Percentiles rank a stretch among this genome's conserved stretches.
Conservation (phyloP, 2,329 filamentous ascomycete species). For the Apiospora rasikravindrae region DNA sequence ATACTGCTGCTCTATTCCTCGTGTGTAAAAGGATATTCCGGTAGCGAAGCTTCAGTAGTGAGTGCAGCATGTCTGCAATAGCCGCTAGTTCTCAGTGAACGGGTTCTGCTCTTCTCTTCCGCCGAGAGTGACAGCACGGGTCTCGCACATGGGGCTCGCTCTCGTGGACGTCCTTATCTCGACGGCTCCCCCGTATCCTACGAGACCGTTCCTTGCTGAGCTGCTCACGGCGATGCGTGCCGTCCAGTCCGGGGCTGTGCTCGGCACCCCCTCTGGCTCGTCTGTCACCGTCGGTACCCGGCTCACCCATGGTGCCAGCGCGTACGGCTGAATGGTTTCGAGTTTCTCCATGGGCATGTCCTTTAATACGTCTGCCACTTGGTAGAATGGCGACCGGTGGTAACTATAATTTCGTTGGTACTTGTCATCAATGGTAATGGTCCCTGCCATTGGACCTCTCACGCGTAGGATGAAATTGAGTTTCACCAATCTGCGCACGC, state of each 20-base stretch:
- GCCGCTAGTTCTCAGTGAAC: constrained; percentile 20
- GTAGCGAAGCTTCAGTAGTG: neutral
- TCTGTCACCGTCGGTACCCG: constrained; percentile 12
- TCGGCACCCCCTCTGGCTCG: neutral
- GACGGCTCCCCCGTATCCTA: constrained; percentile 10
- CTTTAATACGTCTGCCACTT: no score
- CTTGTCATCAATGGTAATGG: no score
- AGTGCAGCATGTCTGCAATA: neutral
- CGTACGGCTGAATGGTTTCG: constrained; percentile 18
- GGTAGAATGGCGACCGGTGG: no score
- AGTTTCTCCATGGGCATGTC: no score
- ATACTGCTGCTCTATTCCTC: constrained; percentile 19
- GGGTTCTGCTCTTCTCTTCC: constrained; percentile 19
- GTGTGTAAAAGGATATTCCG: constrained; percentile 8
- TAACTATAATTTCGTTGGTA: no score
- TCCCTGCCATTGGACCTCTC: no score
- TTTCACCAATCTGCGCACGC: no score
- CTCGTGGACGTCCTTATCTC: neutral
- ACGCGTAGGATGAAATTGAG: no score
- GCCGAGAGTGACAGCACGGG: neutral
- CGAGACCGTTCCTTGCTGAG: constrained; percentile 12
- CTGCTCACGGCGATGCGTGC: constrained; percentile 14
- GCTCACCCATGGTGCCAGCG: constrained; percentile 14
- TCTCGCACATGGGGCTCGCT: neutral
- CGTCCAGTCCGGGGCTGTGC: neutral